Evolutionary conservation across 768 basidiomycete genomes (phyloP), one percentile per base, ranked within the genome.

Genomic region (Suillus alpinus): DNA sequence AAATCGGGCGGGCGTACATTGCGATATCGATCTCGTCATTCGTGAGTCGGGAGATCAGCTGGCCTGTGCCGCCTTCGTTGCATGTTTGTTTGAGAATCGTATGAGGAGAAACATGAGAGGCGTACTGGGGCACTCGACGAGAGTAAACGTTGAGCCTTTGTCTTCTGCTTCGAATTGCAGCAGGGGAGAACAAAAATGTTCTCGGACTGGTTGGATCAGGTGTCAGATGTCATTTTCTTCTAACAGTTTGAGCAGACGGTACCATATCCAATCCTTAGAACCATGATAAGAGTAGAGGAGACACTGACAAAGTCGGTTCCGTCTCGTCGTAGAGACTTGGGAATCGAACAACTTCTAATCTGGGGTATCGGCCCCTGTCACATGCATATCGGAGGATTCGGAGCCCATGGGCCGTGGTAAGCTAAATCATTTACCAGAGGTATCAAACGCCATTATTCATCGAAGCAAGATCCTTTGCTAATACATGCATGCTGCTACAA

Each of bases 141-240:
- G 81, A 5, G 82, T 85, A 71, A 98, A 94, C 0, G 91, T 89
- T 71, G 83, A 76, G 6, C 83, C 85, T 23, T 81, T 76, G 67
- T 96, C 92, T 9, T 73, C 77, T 26, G 83, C 85, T 2, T 87
- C 86, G 68, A 88, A 92, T 70, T 96, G 95, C 2, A 98, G 84
- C 16, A 99, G 80, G 0, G 96, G 96, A 1, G 92, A 91, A 16
- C 91, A 92, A 75, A 98, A 98, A 73, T 97, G 95, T 69, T 94
- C 92, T 36, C 89, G 80, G 53, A 94, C 90, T 90, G 65, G 36
- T 37, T 37, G 8, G 10, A 23, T 9, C 13, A 12, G 18, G 32
- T 34, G 46, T 52, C 20, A 36, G 50, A 14, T 23, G 20, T 34
- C 20, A 26, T 26, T n/a, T 26, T 18, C 3, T 36, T n/a, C 2